Base-by-base conservation (phyloP, 2,329 filamentous ascomycete species). In the Pyrenochaeta sp. region DNA sequence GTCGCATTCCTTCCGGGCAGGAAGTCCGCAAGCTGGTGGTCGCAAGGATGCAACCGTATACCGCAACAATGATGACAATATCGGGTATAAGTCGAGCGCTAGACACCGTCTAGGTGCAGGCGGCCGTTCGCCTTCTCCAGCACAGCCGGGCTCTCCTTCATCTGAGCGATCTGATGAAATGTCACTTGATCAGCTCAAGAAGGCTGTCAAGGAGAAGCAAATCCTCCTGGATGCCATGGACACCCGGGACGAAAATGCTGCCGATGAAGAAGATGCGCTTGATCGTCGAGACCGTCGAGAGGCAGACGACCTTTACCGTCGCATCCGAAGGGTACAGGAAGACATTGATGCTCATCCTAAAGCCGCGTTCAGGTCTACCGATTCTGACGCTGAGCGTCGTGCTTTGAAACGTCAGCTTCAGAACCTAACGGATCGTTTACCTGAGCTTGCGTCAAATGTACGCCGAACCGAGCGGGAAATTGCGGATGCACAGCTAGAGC, bases 41-140 rank as follows among this genome's bases (percentile, higher is more conserved):
- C 88, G 92, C 35, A 97, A 97, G 71, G 94, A 99, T 74, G 94
- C 89, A 3, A 99, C 94, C 0, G 88, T 97, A 3, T 99, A 93
- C 74, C 93, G 95, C 67, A 96, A 97, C 67, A 94, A 97, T 56
- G 91, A 96, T 61, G 90, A 96, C 58, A 88, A 91, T 47, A 83
- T 95, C 61, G 91, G 75, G 7, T 99, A 99, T 67, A 88, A 87
- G 59, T 97, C 94, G 9, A 96, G 92, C 69, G 94, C 94, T 40
- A 89, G 94, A 53, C 89, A 92, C 53, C 85, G 94, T 55, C 75
- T 95, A 42, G 90, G 89, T 27, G 71, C 63, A 17, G 80, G 79
- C 35, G 86, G 83, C 48, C 77, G 82, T 28, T 94, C 91, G 7
- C 90, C 91, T 34, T 92, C 91, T 2, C 90, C 93, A 6, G 89